A percentile compares a stretch with the other conserved stretches of the same genome.
These are phyloP conservation scores for Phylloporus sp. DNA, from an alignment of 768 basidiomycete species.

Conservation along the genomic window DNA sequence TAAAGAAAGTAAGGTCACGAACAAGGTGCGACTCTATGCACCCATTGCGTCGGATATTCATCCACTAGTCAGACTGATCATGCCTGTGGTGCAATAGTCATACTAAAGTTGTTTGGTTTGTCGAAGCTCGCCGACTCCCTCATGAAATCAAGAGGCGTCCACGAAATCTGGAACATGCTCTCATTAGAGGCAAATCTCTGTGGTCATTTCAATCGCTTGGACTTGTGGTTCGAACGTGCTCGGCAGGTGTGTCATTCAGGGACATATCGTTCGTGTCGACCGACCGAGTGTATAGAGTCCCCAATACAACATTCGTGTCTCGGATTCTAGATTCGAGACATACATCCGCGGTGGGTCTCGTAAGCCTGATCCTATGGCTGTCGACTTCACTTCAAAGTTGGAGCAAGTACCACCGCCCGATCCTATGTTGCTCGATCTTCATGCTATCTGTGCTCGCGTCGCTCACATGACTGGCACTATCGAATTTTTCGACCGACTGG, in stretches of 20 bases:
- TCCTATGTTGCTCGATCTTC: no score
- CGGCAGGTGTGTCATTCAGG: not conserved
- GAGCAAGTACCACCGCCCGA: no score
- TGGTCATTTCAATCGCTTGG: fast-evolving
- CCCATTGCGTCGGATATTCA: not conserved
- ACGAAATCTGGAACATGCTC: not conserved
- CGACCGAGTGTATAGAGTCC: no score
- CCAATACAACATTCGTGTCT: no score
- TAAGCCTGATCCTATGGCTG: no score
- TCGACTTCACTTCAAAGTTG: no score
- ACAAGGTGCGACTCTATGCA: not conserved
- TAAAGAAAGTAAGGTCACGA: not conserved
- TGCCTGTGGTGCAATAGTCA: not conserved
- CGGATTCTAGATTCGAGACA: no score
- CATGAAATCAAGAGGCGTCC: not conserved
- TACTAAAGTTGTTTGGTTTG: not conserved
- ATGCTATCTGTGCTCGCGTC: no score
- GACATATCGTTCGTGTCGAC: not conserved
- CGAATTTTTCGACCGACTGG: no score
- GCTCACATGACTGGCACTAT: no score
- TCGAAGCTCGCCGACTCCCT: not conserved
- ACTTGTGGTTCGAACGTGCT: not conserved
- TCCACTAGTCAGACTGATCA: not conserved
- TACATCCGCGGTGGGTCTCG: no score
- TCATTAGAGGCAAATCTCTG: not conserved